phyloP scores from a whole-genome alignment of 2,329 filamentous ascomycete species.

The Penicillium sp. region DNA sequence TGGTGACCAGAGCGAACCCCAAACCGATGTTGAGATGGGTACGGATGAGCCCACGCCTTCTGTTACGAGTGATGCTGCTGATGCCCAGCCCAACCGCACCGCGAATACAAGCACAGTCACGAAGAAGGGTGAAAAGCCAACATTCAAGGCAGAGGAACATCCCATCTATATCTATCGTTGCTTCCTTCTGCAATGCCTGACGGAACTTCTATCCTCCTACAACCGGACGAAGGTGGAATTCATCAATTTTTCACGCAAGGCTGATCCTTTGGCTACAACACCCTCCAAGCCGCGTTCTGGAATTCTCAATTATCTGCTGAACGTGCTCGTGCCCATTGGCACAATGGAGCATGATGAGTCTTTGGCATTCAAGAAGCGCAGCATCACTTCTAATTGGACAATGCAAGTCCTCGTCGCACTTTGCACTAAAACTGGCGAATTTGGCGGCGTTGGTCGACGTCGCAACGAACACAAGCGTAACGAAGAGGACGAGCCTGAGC shows the following conservation, averaged over 20 bases:
- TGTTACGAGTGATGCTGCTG: slow-evolving; percentile 32
- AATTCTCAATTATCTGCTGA: slow-evolving; percentile 90
- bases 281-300: slow-evolving; percentile 93
- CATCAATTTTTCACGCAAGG: slow-evolving; percentile 96
- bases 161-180: slow-evolving; percentile 96
- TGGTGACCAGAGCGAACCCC: slow-evolving; percentile 38
- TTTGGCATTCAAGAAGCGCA: slow-evolving; percentile 78
- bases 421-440: slow-evolving; percentile 85
- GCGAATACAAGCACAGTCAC: slow-evolving; percentile 28
- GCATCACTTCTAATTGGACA: slow-evolving; percentile 81
- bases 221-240: slow-evolving; percentile 97
- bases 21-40: slow-evolving; percentile 57
- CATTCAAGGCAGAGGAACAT: slow-evolving; percentile 90
- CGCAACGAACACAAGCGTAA: slow-evolving; percentile 46
- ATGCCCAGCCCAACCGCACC: slow-evolving; percentile 37
- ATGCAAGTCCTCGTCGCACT: slow-evolving; percentile 85
- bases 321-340: slow-evolving; percentile 71
- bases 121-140: slow-evolving; percentile 70
- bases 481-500: slow-evolving; percentile 49
- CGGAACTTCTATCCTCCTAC: slow-evolving; percentile 88
- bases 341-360: slow-evolving; percentile 74
- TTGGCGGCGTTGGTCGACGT: slow-evolving; percentile 62
- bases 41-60: slow-evolving; percentile 43
- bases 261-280: slow-evolving; percentile 79
- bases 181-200: slow-evolving; percentile 89